Conservation (phyloP, 257 asterid genomes). For the Lithospermum erythrorhizon region DNA sequence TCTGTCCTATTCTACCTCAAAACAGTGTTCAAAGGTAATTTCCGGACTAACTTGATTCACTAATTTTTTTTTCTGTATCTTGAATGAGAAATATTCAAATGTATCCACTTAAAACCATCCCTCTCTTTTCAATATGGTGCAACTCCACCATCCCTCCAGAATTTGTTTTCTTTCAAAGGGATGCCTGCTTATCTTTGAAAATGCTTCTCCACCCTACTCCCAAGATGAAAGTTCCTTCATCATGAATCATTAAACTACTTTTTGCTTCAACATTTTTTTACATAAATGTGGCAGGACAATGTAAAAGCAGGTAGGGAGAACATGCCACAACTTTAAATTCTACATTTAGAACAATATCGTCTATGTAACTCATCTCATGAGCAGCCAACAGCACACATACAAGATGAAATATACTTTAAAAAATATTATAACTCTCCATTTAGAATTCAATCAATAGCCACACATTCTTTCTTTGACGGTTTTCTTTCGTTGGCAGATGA, state of each 20-base stretch:
- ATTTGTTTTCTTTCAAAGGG: neutral
- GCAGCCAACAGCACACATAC: too few relatives aligned
- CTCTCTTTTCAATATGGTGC: neutral
- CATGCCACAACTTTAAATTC: too few relatives aligned
- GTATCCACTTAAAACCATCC: neutral
- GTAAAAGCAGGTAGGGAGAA: too few relatives aligned
- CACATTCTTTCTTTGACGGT: conserved; percentile 3
- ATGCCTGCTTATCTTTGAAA: too few relatives aligned
- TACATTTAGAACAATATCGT: too few relatives aligned
- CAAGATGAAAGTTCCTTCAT: too few relatives aligned
- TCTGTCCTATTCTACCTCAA: conserved; percentile 87
- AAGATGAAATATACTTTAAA: too few relatives aligned
- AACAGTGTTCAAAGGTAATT: conserved; percentile 83
- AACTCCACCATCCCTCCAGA: neutral
- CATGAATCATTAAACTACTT: too few relatives aligned
- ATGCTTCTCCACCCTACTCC: neutral
- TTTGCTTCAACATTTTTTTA: too few relatives aligned
- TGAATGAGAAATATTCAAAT: neutral
- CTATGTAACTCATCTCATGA: too few relatives aligned
- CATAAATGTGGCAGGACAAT: too few relatives aligned
- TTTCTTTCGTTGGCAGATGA: conserved; percentile 42
- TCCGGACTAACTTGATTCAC: neutral
- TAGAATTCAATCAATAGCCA: neutral
- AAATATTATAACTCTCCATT: neutral
- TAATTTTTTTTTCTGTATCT: neutral